Percentiles rank a stretch among this genome's conserved stretches.
phyloP scores from a whole-genome alignment of 75 land plant genomes.

The Azolla pinnata region DNA sequence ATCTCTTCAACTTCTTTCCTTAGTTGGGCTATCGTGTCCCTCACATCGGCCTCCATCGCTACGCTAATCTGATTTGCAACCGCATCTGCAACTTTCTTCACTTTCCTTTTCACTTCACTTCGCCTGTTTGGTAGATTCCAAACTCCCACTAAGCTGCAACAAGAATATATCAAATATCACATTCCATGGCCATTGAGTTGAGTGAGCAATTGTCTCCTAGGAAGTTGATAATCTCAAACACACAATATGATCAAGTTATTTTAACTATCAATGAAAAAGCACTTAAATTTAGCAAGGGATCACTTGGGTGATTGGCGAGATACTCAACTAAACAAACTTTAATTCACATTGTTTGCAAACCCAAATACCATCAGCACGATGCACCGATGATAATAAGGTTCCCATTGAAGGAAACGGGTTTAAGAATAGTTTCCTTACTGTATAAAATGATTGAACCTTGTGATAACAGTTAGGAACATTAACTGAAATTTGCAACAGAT shows the following conservation, averaged over 20 bases:
- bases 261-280: neutral
- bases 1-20: constrained; percentile 31
- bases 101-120: constrained; percentile 50
- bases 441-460: too few species aligned
- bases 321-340: neutral
- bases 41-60: constrained; percentile 64
- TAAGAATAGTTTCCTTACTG: too few species aligned
- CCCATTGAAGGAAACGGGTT: too few species aligned
- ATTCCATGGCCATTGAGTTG: too few species aligned
- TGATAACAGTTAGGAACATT: too few species aligned
- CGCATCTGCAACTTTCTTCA: constrained; percentile 47
- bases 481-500: too few species aligned
- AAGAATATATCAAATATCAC: neutral
- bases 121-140: constrained; percentile 62
- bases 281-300: neutral
- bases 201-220: too few species aligned
- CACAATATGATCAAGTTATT: neutral
- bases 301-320: neutral
- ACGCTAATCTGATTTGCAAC: constrained; percentile 54
- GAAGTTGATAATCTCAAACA: too few species aligned
- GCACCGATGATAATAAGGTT: too few species aligned
- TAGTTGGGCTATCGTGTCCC: constrained; percentile 26
- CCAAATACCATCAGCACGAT: too few species aligned
- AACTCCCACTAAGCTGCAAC: constrained; percentile 52
- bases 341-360: neutral